Percentiles rank a stretch among this genome's conserved stretches.
These are phyloP conservation scores for Eucalyptus marginata DNA, from an alignment of 345 rosid species.

Conservation along the genomic window DNA sequence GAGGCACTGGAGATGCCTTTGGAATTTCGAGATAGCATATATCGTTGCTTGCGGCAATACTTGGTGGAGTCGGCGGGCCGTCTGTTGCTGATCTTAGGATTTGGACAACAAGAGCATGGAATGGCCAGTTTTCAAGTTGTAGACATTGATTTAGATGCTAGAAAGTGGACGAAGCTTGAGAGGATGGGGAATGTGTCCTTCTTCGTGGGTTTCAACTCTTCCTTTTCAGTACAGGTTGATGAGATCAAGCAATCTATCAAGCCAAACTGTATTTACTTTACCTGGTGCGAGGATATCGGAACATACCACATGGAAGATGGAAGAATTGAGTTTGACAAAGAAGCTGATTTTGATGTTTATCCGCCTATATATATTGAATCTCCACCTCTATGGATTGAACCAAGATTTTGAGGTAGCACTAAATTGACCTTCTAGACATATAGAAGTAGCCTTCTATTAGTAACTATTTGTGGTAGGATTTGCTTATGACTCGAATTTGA, in stretches of 20 bases:
- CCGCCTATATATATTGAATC: background rate
- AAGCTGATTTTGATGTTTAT: too few species aligned
- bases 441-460: background rate
- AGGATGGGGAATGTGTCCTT: background rate
- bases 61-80: background rate
- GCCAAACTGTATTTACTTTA: background rate
- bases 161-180: background rate
- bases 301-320: background rate
- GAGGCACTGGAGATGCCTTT: background rate
- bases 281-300: background rate
- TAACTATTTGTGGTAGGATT: background rate
- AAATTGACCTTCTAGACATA: background rate
- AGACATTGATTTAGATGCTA: background rate
- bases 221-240: background rate
- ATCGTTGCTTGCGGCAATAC: rapidly evolving
- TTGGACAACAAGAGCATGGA: background rate
- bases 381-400: background rate
- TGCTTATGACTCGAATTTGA: background rate
- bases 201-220: background rate
- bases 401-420: background rate
- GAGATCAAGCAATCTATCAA: background rate
- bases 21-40: background rate
- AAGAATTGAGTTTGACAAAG: background rate
- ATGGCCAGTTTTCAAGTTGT: too few species aligned
- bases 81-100: background rate